A percentile compares a stretch with the other conserved stretches of the same genome.
phyloP scores from a whole-genome alignment of 2,329 filamentous ascomycete genomes.

The Nemania diffusa region DNA sequence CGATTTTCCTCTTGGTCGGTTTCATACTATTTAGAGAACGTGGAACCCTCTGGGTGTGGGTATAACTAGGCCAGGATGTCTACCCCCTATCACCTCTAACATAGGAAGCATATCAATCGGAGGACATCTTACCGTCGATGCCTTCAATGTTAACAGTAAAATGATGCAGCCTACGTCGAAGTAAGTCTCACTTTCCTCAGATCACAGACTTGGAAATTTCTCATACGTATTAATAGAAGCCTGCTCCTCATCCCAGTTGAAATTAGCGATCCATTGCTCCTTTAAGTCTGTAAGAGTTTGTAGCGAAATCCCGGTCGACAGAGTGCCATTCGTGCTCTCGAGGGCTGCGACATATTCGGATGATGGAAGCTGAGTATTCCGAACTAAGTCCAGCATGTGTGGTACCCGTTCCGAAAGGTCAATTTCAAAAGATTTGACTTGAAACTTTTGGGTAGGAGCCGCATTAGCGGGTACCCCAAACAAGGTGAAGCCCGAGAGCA shows the following conservation, averaged over 20 bases:
- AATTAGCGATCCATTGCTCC: conserved; percentile 10
- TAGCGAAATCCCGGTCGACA: conserved; percentile 22
- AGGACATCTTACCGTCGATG: conserved; percentile 13
- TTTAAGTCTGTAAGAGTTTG: conserved; percentile 15
- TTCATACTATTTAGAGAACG: background rate
- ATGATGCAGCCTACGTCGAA: conserved; percentile 6
- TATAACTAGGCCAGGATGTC: background rate
- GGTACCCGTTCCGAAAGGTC: conserved; percentile 21
- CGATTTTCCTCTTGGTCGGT: background rate
- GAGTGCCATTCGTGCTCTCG: conserved; percentile 10
- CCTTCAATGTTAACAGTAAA: conserved; percentile 25
- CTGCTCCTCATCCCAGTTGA: conserved; percentile 25
- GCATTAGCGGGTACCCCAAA: conserved; percentile 11
- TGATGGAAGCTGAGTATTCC: conserved; percentile 14
- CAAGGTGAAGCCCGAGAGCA: conserved; percentile 16
- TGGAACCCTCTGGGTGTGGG: background rate
- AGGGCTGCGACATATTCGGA: conserved; percentile 7
- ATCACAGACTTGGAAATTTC: background rate
- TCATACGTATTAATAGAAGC: conserved; percentile 22
- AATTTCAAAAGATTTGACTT: conserved; percentile 7
- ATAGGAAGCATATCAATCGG: background rate
- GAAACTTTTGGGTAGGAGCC: background rate
- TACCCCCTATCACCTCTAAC: too few species aligned
- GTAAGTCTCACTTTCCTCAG: background rate
- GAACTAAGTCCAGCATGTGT: conserved; percentile 26